These are phyloP conservation scores for Talaromyces sp. DNA, from an alignment of 2,329 filamentous ascomycete species.

Conservation along the genomic window DNA sequence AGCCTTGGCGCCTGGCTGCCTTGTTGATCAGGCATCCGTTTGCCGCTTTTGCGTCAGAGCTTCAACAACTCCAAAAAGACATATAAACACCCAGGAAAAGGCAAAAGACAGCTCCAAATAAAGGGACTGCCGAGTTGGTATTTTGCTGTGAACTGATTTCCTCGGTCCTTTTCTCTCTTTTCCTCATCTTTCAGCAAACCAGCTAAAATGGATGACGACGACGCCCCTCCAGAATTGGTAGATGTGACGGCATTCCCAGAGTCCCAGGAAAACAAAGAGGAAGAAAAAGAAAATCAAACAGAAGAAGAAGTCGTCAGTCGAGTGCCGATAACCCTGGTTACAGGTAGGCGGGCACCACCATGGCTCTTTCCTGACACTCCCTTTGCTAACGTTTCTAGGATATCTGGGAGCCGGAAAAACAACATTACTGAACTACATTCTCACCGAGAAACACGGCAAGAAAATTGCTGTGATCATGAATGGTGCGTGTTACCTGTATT, in stretches of 20 bases:
- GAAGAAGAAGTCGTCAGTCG: constrained; percentile 28
- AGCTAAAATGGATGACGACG: constrained; percentile 36
- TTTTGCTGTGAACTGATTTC: background rate
- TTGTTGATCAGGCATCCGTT: constrained; percentile 24
- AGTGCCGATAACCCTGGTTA: constrained; percentile 49
- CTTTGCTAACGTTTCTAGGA: too few species aligned
- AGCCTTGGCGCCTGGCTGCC: constrained; percentile 7
- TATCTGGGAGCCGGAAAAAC: constrained; percentile 96
- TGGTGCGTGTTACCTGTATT: constrained; percentile 45
- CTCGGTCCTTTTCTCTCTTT: background rate
- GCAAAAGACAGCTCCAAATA: background rate
- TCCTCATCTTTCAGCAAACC: background rate
- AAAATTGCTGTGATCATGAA: constrained; percentile 98
- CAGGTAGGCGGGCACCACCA: constrained; percentile 31
- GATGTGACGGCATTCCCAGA: constrained; percentile 32
- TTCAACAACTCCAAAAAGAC: background rate
- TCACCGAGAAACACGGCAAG: constrained; percentile 92
- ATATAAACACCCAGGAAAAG: too few species aligned
- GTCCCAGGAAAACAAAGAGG: background rate
- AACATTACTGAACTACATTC: constrained; percentile 89
- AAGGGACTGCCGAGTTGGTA: too few species aligned
- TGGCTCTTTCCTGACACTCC: constrained; percentile 3
- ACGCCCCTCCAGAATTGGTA: constrained; percentile 41
- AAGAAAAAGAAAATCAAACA: constrained; percentile 17
- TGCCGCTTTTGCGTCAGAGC: constrained; percentile 9